Evolutionary conservation across 129 eudicot species (phyloP).

Genomic region (Kitagawia praeruptora): DNA sequence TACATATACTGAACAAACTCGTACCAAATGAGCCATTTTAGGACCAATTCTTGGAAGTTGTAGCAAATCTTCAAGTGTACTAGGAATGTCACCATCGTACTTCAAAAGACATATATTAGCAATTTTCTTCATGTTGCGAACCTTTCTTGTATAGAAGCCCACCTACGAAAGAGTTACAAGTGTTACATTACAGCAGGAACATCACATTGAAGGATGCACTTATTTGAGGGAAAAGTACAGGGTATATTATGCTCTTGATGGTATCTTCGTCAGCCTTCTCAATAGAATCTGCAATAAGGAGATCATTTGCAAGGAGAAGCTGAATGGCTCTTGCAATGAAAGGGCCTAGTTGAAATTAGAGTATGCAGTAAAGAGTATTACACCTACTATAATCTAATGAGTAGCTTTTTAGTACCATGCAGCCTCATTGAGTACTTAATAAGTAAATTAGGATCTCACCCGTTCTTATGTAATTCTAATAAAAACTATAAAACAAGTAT

Average conservation of each 20-base stretch:
- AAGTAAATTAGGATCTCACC: not conserved
- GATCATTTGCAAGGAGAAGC: conserved; percentile 61
- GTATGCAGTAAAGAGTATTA: not conserved
- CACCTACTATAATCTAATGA: not conserved
- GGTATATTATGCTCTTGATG: conserved; percentile 67
- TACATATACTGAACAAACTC: not conserved
- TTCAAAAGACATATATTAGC: conserved; percentile 54
- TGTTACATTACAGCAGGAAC: not conserved
- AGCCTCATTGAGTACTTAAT: not conserved
- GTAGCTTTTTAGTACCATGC: not conserved
- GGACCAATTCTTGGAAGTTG: conserved; percentile 98
- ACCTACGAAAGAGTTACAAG: conserved; percentile 30
- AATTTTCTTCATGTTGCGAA: conserved; percentile 75
- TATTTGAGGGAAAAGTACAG: conserved; percentile 26
- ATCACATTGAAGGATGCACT: not conserved
- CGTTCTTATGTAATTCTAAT: not conserved
- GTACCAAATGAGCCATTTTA: conserved; percentile 93
- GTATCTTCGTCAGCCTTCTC: conserved; percentile 64
- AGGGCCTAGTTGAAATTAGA: not conserved
- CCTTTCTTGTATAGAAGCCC: conserved; percentile 91
- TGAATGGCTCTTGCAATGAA: conserved; percentile 63
- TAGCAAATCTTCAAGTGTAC: conserved; percentile 63
- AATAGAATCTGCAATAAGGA: conserved; percentile 61
- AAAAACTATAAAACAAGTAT: not conserved
- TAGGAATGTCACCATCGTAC: conserved; percentile 82